These are phyloP conservation scores for Skeletonema menzelii DNA, from an alignment of 108 stramenopile genomes.

Conservation along the genomic window DNA sequence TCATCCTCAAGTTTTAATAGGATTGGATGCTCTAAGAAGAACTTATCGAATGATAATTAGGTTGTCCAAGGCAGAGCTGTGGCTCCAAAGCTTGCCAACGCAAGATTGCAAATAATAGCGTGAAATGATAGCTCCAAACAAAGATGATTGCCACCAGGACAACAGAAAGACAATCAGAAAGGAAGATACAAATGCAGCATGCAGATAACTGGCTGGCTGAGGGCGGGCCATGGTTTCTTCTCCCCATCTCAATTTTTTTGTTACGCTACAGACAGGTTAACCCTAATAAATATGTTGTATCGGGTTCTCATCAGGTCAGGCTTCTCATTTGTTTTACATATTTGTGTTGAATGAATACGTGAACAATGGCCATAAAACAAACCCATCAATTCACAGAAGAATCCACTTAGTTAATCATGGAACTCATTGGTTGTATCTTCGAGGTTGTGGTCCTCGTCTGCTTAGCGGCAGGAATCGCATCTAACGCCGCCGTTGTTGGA, in stretches of 20 bases:
- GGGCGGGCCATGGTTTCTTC: too few species aligned
- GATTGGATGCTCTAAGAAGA: background rate
- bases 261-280: too few species aligned
- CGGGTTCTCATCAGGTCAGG: too few species aligned
- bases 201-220: too few species aligned
- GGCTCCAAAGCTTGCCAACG: background rate
- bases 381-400: background rate
- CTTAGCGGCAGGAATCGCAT: constrained; percentile 10
- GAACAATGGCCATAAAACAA: too few species aligned
- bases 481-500: constrained; percentile 1
- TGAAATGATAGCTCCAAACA: background rate
- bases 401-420: background rate
- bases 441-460: constrained; percentile 20
- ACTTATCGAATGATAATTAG: background rate
- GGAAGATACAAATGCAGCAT: too few species aligned
- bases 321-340: too few species aligned
- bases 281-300: too few species aligned
- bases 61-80: background rate
- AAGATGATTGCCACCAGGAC: too few species aligned
- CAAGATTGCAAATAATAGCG: background rate
- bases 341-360: too few species aligned
- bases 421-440: constrained; percentile 15
- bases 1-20: constrained; percentile 1
- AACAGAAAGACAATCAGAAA: background rate
- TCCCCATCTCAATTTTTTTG: too few species aligned